These are phyloP conservation scores for Phytophthora podocarpi DNA, from an alignment of 352 stramenopile genomes.

Conservation along the genomic window DNA sequence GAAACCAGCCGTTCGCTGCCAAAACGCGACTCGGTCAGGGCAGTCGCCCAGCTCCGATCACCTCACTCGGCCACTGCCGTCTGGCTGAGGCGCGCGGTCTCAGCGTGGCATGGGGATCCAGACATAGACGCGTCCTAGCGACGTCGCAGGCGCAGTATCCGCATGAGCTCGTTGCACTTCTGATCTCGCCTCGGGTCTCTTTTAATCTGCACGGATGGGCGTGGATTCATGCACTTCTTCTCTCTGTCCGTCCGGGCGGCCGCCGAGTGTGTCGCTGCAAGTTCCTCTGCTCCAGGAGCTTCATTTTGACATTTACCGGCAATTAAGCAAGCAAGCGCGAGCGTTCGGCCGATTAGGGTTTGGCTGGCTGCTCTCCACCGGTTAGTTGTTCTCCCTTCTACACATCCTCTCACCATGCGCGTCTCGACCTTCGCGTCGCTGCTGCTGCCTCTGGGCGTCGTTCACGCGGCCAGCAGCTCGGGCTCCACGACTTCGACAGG, in stretches of 20 bases:
- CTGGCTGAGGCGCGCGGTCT: conserved; percentile 4
- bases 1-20: conserved; percentile 2
- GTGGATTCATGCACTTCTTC: conserved; percentile 28
- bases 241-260: conserved; percentile 19
- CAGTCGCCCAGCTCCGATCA: neutral
- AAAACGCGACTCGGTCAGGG: neutral
- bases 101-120: conserved; percentile 24
- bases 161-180: conserved; percentile 15
- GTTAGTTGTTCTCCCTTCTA: conserved; percentile 19
- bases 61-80: neutral
- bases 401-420: conserved; percentile 12
- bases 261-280: conserved; percentile 1
- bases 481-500: conserved; percentile 9
- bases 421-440: conserved; percentile 16
- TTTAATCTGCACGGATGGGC: conserved; percentile 16
- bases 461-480: conserved; percentile 7
- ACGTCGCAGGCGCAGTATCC: conserved; percentile 31
- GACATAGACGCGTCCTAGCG: conserved; percentile 24
- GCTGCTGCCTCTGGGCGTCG: conserved; percentile 22
- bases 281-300: neutral
- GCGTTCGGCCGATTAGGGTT: conserved; percentile 12
- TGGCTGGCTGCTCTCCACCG: conserved; percentile 8
- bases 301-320: conserved; percentile 27
- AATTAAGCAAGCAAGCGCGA: conserved; percentile 6
- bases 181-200: conserved; percentile 10